A percentile compares a stretch with the other conserved stretches of the same genome.
phyloP scores from a whole-genome alignment of 73 alveolate genomes.

The Paramecium tetraurelia region DNA sequence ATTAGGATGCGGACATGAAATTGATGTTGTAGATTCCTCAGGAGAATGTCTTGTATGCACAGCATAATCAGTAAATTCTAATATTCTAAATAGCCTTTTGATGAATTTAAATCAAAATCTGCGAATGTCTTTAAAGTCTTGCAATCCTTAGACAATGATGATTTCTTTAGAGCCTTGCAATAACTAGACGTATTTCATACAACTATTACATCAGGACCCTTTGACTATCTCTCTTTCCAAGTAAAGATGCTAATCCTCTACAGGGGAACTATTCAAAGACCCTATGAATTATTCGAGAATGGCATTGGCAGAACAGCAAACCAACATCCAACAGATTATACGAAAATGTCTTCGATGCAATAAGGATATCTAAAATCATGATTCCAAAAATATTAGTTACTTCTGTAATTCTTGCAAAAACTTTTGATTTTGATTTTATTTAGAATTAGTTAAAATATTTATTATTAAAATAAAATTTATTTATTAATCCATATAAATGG shows the following conservation, averaged over 20 bases:
- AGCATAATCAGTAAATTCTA: background rate
- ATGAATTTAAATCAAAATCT: constrained; percentile 13
- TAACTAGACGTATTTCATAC: background rate
- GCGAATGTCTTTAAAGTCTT: background rate
- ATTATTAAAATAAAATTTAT: background rate
- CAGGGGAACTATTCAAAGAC: constrained; percentile 47
- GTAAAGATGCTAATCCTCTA: constrained; percentile 4
- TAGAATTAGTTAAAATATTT: background rate
- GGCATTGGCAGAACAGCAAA: constrained; percentile 26
- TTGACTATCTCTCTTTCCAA: background rate
- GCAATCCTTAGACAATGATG: background rate
- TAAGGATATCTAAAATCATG: constrained; percentile 34
- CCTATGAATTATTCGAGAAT: constrained; percentile 51
- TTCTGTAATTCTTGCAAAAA: constrained; percentile 44
- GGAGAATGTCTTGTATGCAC: background rate
- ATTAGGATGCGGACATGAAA: constrained; percentile 31
- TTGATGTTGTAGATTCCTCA: background rate
- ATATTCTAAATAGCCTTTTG: constrained; percentile 3
- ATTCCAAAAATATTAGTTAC: constrained; percentile 37
- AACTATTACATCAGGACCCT: background rate
- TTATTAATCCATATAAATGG: background rate
- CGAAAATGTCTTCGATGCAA: constrained; percentile 46
- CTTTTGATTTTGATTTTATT: constrained; percentile 22
- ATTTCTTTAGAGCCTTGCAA: background rate
- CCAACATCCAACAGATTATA: constrained; percentile 2